Evolutionary conservation across 2,329 filamentous ascomycete species (phyloP).

Genomic region (Rutstroemia sp.): DNA sequence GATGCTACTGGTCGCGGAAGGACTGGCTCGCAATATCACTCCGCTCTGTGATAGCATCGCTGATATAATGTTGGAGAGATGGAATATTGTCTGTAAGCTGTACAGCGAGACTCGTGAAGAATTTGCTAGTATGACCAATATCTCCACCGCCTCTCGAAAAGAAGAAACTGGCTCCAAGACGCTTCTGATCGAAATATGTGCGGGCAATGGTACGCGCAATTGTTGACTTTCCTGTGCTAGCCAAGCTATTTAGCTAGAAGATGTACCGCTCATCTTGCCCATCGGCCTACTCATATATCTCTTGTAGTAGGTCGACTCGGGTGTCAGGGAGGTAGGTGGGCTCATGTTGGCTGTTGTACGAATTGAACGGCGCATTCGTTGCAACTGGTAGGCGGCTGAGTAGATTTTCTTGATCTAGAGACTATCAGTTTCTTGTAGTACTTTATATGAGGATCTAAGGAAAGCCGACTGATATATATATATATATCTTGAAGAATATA

Average conservation of each 20-base stretch:
- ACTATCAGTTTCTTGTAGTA: too few relatives aligned
- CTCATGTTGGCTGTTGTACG: neutral
- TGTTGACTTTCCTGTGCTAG: conserved; percentile 32
- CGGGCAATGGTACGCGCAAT: conserved; percentile 28
- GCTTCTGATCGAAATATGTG: conserved; percentile 27
- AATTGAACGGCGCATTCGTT: conserved; percentile 1
- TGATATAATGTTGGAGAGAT: conserved; percentile 23
- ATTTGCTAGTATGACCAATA: conserved; percentile 24
- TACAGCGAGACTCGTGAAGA: conserved; percentile 30
- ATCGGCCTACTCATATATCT: neutral
- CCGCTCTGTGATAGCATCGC: conserved; percentile 28
- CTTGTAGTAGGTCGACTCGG: neutral
- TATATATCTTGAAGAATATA: too few relatives aligned
- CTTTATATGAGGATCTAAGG: too few relatives aligned
- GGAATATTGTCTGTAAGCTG: conserved; percentile 25
- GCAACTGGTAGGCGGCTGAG: neutral
- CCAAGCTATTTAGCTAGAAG: conserved; percentile 32
- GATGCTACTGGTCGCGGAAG: conserved; percentile 30
- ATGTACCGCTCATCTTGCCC: conserved; percentile 1
- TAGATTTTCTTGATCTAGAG: too few relatives aligned
- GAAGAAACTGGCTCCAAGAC: conserved; percentile 10
- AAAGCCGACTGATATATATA: too few relatives aligned
- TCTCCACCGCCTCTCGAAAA: conserved; percentile 18
- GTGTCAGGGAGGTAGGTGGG: neutral
- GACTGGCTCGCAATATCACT: conserved; percentile 25